Percentiles rank a stretch among this genome's conserved stretches.
Conservation (phyloP, 805 yeast genomes). For the Candida odintsovae region DNA sequence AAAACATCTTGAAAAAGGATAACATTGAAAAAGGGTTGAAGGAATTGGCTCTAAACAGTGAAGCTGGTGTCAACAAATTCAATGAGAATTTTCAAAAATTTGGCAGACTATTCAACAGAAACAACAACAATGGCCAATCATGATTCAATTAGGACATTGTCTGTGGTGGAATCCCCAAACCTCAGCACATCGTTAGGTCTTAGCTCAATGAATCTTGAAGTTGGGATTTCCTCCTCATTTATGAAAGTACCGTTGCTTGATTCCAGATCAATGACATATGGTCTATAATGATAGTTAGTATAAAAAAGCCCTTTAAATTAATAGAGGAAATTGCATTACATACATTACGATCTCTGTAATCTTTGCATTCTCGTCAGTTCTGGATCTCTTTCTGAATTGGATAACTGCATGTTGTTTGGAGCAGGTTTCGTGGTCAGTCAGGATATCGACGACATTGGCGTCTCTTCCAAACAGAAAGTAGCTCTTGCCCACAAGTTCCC, state of each 20-base stretch:
- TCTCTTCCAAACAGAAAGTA: constrained; percentile 33
- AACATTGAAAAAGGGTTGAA: constrained; percentile 31
- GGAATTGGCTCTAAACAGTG: constrained; percentile 41
- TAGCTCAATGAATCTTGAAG: constrained; percentile 37
- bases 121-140: constrained; percentile 12
- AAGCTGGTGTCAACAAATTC: constrained; percentile 54
- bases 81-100: constrained; percentile 54
- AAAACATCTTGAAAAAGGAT: constrained; percentile 24
- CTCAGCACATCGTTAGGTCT: constrained; percentile 34
- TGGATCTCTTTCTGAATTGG: constrained; percentile 32
- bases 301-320: background rate
- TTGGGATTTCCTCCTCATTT: constrained; percentile 34
- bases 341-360: constrained; percentile 2
- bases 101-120: constrained; percentile 50
- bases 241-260: constrained; percentile 42
- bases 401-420: constrained; percentile 46
- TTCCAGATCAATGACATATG: constrained; percentile 41
- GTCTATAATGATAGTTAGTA: constrained; percentile 14
- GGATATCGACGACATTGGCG: constrained; percentile 30
- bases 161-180: constrained; percentile 32
- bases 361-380: background rate
- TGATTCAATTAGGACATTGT: constrained; percentile 22
- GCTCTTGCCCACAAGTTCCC: constrained; percentile 23
- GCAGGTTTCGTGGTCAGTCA: constrained; percentile 30
- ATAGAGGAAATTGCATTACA: background rate